Conservation (phyloP, 768 basidiomycete species). For the Leccinum truebloodii region DNA sequence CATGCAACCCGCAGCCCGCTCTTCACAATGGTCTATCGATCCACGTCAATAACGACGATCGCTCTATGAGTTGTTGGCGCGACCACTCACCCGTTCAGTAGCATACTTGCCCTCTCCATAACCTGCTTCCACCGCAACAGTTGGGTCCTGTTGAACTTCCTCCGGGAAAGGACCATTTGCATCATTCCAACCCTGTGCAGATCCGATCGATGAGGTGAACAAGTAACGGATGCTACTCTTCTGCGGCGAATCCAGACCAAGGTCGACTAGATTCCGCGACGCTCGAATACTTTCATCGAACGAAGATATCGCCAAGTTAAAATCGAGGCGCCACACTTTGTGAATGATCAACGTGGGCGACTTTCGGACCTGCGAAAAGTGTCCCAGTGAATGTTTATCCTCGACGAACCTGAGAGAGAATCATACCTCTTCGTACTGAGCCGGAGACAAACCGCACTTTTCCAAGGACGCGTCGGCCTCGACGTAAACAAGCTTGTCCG, state of each 20-base stretch:
- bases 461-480: conserved; percentile 34
- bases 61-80: not conserved
- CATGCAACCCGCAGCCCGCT: conserved; percentile 34
- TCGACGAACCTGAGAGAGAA: not conserved
- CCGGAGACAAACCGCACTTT: conserved; percentile 31
- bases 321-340: conserved; percentile 48
- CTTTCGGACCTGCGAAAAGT: conserved; percentile 28
- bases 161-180: conserved; percentile 37
- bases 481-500: conserved; percentile 36
- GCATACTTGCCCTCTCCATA: conserved; percentile 51
- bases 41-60: not conserved
- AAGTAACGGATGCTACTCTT: conserved; percentile 33
- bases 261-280: conserved; percentile 37
- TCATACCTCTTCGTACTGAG: conserved; percentile 21
- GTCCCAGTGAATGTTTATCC: not conserved
- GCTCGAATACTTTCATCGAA: conserved; percentile 43
- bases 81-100: conserved; percentile 36
- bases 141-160: conserved; percentile 32
- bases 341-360: conserved; percentile 41
- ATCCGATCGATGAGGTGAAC: conserved; percentile 44
- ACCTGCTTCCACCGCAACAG: conserved; percentile 40
- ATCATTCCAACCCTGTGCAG: conserved; percentile 34
- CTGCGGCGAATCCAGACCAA: conserved; percentile 33
- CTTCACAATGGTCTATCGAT: conserved; percentile 36
- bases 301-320: conserved; percentile 41